Percentiles rank a stretch among this genome's conserved stretches.
Conservation (phyloP, 1,284 basidiomycete genomes). For the Pseudozyma sp. region DNA sequence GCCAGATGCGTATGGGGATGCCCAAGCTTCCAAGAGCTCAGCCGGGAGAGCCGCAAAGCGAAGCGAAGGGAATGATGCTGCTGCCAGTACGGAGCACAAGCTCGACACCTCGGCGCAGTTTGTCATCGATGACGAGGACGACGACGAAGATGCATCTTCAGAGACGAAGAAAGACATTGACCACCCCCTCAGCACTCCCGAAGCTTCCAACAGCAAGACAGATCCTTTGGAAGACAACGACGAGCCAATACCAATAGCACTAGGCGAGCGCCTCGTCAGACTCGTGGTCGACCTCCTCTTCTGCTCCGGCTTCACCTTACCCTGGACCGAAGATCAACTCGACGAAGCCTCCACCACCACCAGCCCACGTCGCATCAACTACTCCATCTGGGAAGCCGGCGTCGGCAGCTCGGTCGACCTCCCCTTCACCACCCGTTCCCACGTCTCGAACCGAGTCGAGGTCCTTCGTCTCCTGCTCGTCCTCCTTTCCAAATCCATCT, state of each 20-base stretch:
- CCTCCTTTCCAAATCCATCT: conserved; percentile 64
- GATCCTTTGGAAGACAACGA: conserved; percentile 7
- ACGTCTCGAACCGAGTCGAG: conserved; percentile 59
- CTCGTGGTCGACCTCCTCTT: conserved; percentile 63
- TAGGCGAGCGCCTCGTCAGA: conserved; percentile 50
- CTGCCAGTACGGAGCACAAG: conserved; percentile 11
- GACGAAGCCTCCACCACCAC: conserved; percentile 5
- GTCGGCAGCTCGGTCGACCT: conserved; percentile 63
- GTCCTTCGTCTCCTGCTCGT: conserved; percentile 62
- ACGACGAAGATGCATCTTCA: conserved; percentile 3
- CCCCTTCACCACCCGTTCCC: conserved; percentile 39
- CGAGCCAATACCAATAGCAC: conserved; percentile 22
- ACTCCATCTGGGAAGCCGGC: conserved; percentile 65
- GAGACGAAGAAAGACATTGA: conserved; percentile 2
- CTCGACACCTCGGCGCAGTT: conserved; percentile 58
- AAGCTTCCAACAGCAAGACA: neutral
- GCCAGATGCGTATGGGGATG: conserved; percentile 20
- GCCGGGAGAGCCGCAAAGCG: neutral
- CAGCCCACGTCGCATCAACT: conserved; percentile 21
- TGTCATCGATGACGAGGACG: conserved; percentile 61
- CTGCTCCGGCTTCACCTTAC: conserved; percentile 65
- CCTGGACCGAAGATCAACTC: conserved; percentile 64
- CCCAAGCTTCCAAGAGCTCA: neutral
- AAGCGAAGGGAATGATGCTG: neutral
- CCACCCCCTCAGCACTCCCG: conserved; percentile 36